Percentiles rank a stretch among this genome's conserved stretches.
phyloP scores from a whole-genome alignment of 139 green algal species.

The Trebouxia sp. region DNA sequence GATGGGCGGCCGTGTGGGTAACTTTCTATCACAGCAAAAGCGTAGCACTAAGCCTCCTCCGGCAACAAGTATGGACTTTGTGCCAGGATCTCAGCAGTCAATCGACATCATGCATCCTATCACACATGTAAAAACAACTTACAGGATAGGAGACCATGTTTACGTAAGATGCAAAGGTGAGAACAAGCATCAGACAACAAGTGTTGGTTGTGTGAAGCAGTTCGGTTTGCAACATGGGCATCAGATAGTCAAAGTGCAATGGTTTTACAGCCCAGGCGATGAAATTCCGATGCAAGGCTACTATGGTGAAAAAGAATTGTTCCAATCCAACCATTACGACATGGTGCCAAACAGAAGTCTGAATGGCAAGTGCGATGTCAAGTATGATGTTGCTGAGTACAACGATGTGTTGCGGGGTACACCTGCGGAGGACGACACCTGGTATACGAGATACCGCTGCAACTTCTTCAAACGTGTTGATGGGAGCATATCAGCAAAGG shows the following conservation, averaged over 20 bases:
- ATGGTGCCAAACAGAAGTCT: too few relatives aligned
- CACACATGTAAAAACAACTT: too few relatives aligned
- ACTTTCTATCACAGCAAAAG: background rate
- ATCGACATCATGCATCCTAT: background rate
- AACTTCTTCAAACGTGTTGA: background rate
- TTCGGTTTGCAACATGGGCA: too few relatives aligned
- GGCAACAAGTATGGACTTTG: background rate
- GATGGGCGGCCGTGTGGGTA: background rate
- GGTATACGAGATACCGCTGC: background rate
- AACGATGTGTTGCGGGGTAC: background rate
- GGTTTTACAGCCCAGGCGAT: too few relatives aligned
- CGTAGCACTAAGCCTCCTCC: background rate
- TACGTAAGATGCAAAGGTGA: too few relatives aligned
- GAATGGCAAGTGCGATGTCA: background rate
- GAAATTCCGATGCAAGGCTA: too few relatives aligned
- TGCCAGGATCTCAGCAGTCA: background rate
- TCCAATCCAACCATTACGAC: too few relatives aligned
- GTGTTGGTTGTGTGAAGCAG: too few relatives aligned
- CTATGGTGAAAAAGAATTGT: too few relatives aligned
- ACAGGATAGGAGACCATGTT: too few relatives aligned
- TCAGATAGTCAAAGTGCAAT: too few relatives aligned
- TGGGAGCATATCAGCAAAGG: background rate
- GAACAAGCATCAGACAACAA: too few relatives aligned
- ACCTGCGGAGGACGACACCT: background rate
- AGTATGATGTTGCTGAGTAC: background rate